These are phyloP conservation scores for Neoarthrinium moseri DNA, from an alignment of 2,329 filamentous ascomycete genomes.

Conservation along the genomic window DNA sequence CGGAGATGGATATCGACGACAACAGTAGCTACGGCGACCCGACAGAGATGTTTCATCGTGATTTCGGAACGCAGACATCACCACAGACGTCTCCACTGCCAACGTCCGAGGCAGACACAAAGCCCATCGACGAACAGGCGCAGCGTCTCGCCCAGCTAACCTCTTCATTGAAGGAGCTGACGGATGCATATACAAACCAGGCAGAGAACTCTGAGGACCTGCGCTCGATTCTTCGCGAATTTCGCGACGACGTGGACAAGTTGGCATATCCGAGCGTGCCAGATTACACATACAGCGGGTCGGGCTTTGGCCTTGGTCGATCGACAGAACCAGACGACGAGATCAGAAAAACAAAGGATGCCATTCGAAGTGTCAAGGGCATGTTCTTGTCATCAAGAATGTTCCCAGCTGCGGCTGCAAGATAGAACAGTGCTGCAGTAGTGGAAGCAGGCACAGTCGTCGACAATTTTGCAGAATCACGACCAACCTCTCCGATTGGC, in stretches of 20 bases:
- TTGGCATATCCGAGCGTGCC: conserved; percentile 45
- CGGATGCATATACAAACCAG: conserved; percentile 41
- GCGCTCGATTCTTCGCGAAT: conserved; percentile 51
- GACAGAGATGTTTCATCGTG: conserved; percentile 77
- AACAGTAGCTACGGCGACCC: conserved; percentile 60
- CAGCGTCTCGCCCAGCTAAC: conserved; percentile 41
- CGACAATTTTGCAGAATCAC: too few relatives aligned
- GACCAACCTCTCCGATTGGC: too few relatives aligned
- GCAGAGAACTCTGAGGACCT: conserved; percentile 50
- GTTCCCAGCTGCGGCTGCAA: conserved; percentile 54
- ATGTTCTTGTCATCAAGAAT: conserved; percentile 72
- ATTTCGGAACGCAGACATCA: conserved; percentile 77
- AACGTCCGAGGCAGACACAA: conserved; percentile 19
- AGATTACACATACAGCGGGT: conserved; percentile 38
- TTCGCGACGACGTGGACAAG: conserved; percentile 66
- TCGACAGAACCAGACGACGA: conserved; percentile 64
- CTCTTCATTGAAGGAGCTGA: conserved; percentile 40
- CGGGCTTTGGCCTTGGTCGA: conserved; percentile 33
- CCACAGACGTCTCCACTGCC: conserved; percentile 41
- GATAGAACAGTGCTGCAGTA: conserved; percentile 17
- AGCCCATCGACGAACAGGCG: conserved; percentile 36
- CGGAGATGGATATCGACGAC: conserved; percentile 18
- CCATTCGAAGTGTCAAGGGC: conserved; percentile 78
- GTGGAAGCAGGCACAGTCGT: too few relatives aligned
- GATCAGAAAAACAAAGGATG: conserved; percentile 69